Evolutionary conservation across 257 asterid species (phyloP), one percentile per base, ranked within the genome.

Genomic region (Solanum paucissectum): DNA sequence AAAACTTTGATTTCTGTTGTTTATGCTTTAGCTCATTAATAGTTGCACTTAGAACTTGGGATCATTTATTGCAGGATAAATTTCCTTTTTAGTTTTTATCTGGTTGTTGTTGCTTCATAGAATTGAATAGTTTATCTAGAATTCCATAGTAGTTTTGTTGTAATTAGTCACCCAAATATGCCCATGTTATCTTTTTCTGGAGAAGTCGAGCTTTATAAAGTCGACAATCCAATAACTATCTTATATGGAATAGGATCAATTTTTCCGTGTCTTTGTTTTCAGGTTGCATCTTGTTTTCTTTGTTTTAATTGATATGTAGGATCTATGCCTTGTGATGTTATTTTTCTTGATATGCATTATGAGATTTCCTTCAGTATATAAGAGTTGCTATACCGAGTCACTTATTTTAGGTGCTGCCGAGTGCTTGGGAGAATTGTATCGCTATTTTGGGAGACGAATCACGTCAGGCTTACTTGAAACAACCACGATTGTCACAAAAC

Each of bases 361-460:
- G 69, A 68, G 87, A 52, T 84, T 72, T 38, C 42, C 77, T 89
- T 83, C 58, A 29, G 25, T 60, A 66, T 49, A 52, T 27, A 12
- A 33, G 66, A 55, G 62, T 87, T 85, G 79, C 46, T 86, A 33
- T 33, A 52, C 29, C 86, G 40, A 75, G 69, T 87, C 27, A 73
- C 49, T 87, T 32, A 83, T 86, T 62, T 64, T 74, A 97, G 99
- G 99, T 90, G 99, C 95, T 91, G 93, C 98, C 23, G 98, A 95
- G 90, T 97, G 98, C 91, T 93, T 97, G 92, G 99, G 98, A 85
- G 98, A 96, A 92, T 90, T 96, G 89, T 97, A 96, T 89, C 93
- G 89, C 84, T 90, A 88, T 91, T 97, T 97, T 89, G 98, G 99
- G 88, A 91, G 98, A 91, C 90, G 93, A 86, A 96, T 97, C 89